Base-by-base conservation (phyloP, 495 filamentous ascomycete species). In the Parmelia sp. region DNA sequence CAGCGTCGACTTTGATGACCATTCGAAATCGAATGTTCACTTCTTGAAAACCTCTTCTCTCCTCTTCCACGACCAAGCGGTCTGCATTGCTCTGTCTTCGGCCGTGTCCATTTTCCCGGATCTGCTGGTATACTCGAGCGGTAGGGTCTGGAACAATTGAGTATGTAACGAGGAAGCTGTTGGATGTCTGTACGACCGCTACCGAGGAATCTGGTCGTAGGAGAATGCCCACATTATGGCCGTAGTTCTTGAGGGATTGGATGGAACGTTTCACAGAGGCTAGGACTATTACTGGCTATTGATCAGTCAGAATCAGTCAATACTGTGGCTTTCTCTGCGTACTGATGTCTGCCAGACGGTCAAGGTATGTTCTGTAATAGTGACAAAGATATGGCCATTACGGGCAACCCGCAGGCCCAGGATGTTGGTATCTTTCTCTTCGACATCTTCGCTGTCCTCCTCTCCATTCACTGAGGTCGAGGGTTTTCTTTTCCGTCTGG, bases 1-100 rank as follows among this genome's bases (percentile, higher is more conserved):
- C 95, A 12, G 95, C 95, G 74, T 99, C 94, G 27, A 99, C 90
- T 75, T 95, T 95, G 64, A 99, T 97, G 29, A 95, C 92, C 91
- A 97, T 97, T 59, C 94, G 83, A 76, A 99, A 97, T 25, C 90
- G 86, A 53, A 97, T 80, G 65, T 85, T 97, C 56, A 94, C 85
- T 73, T 97, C 93, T 51, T 83, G 83, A 25, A 96, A 87, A 2
- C 89, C 90, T 61, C 83, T 86, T n/a, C 87, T 86, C 72, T 96
- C 80, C 69, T 85, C 82, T 33, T 79, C 79, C 4, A 78, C 76
- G 15, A 83, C 80, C 17, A 85, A 83, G 27, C 82, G 85, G 42
- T 67, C 59, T 39, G 84, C 83, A 62, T 88, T 81, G 71, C 86
- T 91, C 65, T 92, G 88, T 49, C 88, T 84, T 40, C 89, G 81